Conservation (phyloP, 116 monocot genomes). For the Thalassia testudinum region DNA sequence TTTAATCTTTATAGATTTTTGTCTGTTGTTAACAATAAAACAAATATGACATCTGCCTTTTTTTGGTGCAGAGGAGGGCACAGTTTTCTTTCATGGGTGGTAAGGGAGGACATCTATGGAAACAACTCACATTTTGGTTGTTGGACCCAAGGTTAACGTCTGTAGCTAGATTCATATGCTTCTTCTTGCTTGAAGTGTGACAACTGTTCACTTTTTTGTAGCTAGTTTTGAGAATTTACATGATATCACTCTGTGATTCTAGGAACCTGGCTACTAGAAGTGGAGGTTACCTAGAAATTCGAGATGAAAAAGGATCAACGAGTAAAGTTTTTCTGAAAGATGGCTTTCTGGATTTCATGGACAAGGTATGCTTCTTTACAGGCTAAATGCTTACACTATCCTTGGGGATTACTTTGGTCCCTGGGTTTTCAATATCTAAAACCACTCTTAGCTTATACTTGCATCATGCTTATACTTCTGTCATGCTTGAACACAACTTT, state of each 20-base stretch:
- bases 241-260: slow-evolving; percentile 7
- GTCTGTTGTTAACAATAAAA: too few species aligned
- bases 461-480: too few species aligned
- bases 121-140: slow-evolving; percentile 68
- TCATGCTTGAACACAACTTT: too few species aligned
- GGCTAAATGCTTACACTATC: background rate
- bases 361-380: slow-evolving; percentile 42
- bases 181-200: too few species aligned
- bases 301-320: slow-evolving; percentile 33
- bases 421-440: background rate
- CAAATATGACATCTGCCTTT: too few species aligned
- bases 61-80: slow-evolving; percentile 85
- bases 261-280: slow-evolving; percentile 16
- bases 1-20: too few species aligned
- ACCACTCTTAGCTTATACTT: background rate
- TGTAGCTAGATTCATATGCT: too few species aligned
- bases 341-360: slow-evolving; percentile 67
- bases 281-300: slow-evolving; percentile 66
- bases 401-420: background rate
- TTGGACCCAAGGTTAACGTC: slow-evolving; percentile 38
- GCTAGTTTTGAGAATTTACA: background rate
- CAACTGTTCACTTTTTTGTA: background rate
- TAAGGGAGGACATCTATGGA: slow-evolving; percentile 80
- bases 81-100: slow-evolving; percentile 98
- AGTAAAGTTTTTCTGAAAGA: slow-evolving; percentile 37